These are phyloP conservation scores for Racocetra persica DNA, from an alignment of 371 early-diverging fungal species.

Conservation along the genomic window DNA sequence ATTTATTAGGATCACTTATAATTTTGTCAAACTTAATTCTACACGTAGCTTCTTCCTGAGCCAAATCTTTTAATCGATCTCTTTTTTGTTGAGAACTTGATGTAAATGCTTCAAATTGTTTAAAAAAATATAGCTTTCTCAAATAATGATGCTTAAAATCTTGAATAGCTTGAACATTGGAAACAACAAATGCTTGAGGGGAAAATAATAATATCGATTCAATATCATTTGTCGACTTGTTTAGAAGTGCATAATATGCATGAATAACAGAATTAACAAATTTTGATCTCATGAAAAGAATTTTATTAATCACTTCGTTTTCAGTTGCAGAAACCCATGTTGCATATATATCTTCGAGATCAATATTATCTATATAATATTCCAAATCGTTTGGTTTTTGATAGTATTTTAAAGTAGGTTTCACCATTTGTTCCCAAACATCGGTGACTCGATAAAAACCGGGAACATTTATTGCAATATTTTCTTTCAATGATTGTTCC, in stretches of 20 bases:
- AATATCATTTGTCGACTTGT: not conserved
- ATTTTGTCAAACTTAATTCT: too few species aligned
- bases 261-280: conserved; percentile 32
- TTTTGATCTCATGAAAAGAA: not conserved
- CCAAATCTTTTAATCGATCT: conserved; percentile 48
- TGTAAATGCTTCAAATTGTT: conserved; percentile 50
- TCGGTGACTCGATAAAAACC: conserved; percentile 51
- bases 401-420: not conserved
- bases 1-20: too few species aligned
- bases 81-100: conserved; percentile 47
- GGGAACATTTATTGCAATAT: conserved; percentile 52
- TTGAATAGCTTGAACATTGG: conserved; percentile 40
- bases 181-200: conserved; percentile 48
- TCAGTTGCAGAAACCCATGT: not conserved
- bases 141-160: conserved; percentile 44
- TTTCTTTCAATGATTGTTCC: conserved; percentile 49
- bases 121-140: conserved; percentile 53
- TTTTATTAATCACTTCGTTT: not conserved
- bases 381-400: conserved; percentile 3
- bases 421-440: conserved; percentile 47
- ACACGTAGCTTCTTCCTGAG: too few species aligned
- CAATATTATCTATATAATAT: conserved; percentile 31
- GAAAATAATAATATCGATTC: conserved; percentile 45
- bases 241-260: conserved; percentile 18
- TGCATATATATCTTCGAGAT: conserved; percentile 27